Base-by-base conservation (phyloP, 169 alveolate species). In the Eimeria praecox region DNA sequence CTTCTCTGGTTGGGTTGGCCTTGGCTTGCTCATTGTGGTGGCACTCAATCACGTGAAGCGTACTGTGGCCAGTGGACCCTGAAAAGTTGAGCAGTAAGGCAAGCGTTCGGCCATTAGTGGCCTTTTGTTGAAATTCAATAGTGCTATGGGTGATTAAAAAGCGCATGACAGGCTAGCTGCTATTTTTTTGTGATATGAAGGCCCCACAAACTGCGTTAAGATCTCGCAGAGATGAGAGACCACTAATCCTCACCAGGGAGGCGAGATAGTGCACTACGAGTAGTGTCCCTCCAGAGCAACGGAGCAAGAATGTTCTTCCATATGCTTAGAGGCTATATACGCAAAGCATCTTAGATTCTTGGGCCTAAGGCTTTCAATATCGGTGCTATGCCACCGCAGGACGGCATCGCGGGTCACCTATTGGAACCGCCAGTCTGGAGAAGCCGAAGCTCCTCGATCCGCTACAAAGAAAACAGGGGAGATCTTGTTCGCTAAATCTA, bases 1-100 rank as follows among this genome's bases (percentile, higher is more conserved):
- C 75, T 64, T 87, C 8, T 87, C 94, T 38, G 69, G 64, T 35
- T 24, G 94, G 35, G 83, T 20, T 64, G 46, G 82, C 83, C 64
- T 87, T 64, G 80, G 69, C 69, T 87, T 87, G 94, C 75, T 87
- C 94, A 87, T 87, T 87, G 94, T 8, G 88, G 88, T 44, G 42
- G 14, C 3, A n/a, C 42, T 44, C 66, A 44, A n/a, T 38, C 52
- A 38, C 83, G 22, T 38, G 52, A 49, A 73, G 69, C 66, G 59
- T 46, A 12, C 88, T 20, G n/a, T n/a, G 44, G 88, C 88, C 66
- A 78, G 44, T 42, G 88, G 66, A 78, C 88, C 38, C 86, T 44
- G 66, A 9, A 46, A 20, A 30, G 88, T n/a, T 49, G 66, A 78
- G 88, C 66, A 78, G 87, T 27, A 40, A 78, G 9, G 44, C 66